Conservation (phyloP, 2,329 filamentous ascomycete species). For the Trichoderma sp. region DNA sequence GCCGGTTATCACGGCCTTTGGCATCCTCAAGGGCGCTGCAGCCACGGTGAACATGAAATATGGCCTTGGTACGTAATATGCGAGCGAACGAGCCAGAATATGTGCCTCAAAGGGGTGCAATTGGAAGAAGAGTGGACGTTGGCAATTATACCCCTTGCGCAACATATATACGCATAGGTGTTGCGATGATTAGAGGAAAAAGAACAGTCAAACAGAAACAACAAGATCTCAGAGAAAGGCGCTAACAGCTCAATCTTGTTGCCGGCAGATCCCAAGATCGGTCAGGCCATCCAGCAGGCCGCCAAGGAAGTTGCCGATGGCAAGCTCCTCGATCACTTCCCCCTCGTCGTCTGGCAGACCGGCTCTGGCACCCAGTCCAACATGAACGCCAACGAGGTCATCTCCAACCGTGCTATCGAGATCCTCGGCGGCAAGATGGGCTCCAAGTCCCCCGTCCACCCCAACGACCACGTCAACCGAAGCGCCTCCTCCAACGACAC, state of each 20-base stretch:
- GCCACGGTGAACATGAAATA: constrained; percentile 94
- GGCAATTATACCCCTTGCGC: background rate
- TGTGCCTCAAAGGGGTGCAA: background rate
- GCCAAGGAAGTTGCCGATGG: constrained; percentile 90
- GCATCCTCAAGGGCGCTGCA: constrained; percentile 95
- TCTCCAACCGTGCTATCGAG: constrained; percentile 98
- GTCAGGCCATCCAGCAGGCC: constrained; percentile 91
- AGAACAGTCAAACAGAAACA: background rate
- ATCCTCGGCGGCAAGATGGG: constrained; percentile 94
- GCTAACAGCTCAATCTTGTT: background rate
- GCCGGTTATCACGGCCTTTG: constrained; percentile 89
- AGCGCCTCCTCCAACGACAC: constrained; percentile 98
- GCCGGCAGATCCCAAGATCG: constrained; percentile 67
- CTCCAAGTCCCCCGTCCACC: constrained; percentile 97
- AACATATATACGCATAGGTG: background rate
- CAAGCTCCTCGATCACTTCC: constrained; percentile 96
- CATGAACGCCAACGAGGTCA: constrained; percentile 99
- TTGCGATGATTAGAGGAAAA: background rate
- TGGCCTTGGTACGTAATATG: constrained; percentile 71
- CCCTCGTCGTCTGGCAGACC: constrained; percentile 98
- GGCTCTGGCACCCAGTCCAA: constrained; percentile 98
- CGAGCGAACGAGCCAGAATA: background rate
- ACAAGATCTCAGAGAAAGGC: background rate
- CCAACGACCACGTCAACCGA: constrained; percentile 99
- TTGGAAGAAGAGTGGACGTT: background rate